phyloP scores from a whole-genome alignment of 2,329 filamentous ascomycete genomes.

The Sporothrix luriei region DNA sequence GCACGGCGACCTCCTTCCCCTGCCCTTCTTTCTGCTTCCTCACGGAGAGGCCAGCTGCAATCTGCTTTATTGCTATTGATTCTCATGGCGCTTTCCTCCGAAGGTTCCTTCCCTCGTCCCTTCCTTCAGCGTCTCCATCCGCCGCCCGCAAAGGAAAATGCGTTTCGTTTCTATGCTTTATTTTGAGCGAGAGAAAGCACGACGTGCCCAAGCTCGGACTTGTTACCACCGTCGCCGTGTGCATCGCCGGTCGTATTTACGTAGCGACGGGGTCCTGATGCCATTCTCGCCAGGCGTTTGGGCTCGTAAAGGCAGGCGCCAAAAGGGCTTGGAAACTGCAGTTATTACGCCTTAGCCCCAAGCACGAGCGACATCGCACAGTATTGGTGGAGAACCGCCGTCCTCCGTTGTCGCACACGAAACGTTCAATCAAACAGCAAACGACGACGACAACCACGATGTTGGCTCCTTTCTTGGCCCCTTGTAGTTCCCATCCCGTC shows the following conservation, averaged over 20 bases:
- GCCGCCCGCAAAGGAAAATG: background rate
- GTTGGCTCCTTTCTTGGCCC: background rate
- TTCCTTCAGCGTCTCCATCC: background rate
- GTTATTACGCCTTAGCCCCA: background rate
- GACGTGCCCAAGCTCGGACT: slow-evolving; percentile 18
- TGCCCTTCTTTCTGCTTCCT: slow-evolving; percentile 29
- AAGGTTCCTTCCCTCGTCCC: background rate
- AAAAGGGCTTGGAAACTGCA: background rate
- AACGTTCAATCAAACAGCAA: background rate
- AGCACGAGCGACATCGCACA: slow-evolving; percentile 33
- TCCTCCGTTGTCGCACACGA: slow-evolving; percentile 33
- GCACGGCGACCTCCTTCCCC: background rate
- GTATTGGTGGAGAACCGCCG: slow-evolving; percentile 28
- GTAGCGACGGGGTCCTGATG: slow-evolving; percentile 9
- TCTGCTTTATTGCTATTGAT: no score
- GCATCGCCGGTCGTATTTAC: slow-evolving; percentile 30
- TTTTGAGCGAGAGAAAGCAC: slow-evolving; percentile 24
- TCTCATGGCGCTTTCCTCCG: background rate
- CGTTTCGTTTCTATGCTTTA: slow-evolving; percentile 7
- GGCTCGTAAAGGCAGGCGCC: background rate
- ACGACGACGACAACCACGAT: slow-evolving; percentile 8
- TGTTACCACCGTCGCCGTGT: slow-evolving; percentile 12
- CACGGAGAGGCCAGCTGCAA: no score
- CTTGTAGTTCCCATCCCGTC: slow-evolving; percentile 12
- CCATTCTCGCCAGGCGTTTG: background rate